Evolutionary conservation across 2,329 filamentous ascomycete species (phyloP), one percentile per base, ranked within the genome.

Genomic region (Trichoderma oligosporum): DNA sequence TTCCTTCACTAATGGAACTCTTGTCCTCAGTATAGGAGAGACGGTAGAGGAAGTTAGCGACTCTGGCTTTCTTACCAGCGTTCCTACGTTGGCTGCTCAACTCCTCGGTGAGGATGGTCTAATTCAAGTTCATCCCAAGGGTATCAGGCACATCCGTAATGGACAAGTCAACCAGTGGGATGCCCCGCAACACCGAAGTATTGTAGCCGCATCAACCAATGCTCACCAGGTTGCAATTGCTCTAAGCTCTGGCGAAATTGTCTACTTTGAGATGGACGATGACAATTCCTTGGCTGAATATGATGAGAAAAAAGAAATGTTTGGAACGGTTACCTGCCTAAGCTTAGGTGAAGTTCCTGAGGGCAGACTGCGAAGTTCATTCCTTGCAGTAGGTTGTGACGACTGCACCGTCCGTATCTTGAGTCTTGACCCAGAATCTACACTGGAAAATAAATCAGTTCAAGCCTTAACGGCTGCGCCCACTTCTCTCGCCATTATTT

Each of bases 231-330:
- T 99, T 24, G 91, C 91, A 3, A 87, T 97, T 48, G 94, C 94
- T 1, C 78, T 99, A 24, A 97, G 92, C 69, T 97, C 92, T 7
- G 93, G 93, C 35, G 94, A 99, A 71, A 93, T 99, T 61, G 89
- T 96, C 39, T 99, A 97, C 69, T 99, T 99, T 65, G 95, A 99
- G 70, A 93, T 97, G 85, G 94, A 97, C 67, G 82, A 84, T 0
- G 93, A 97, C 71, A 92, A 92, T 27, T 89, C 89, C 3, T 78
- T 97, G 29, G 91, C 91, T 31, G 93, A 97, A 74, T 96, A 97
- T 63, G 89, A 97, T 63, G 92, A 97, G 67, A 91, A 93, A 71
- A 91, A 91, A 66, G 88, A 95, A 66, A 94, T 99, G 88, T 91
- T 89, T 53, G 93, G 91, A 44, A 97, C 92, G 0, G 92, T 99